phyloP scores from a whole-genome alignment of 2,329 filamentous ascomycete genomes.

The Epichloe bromicola region DNA sequence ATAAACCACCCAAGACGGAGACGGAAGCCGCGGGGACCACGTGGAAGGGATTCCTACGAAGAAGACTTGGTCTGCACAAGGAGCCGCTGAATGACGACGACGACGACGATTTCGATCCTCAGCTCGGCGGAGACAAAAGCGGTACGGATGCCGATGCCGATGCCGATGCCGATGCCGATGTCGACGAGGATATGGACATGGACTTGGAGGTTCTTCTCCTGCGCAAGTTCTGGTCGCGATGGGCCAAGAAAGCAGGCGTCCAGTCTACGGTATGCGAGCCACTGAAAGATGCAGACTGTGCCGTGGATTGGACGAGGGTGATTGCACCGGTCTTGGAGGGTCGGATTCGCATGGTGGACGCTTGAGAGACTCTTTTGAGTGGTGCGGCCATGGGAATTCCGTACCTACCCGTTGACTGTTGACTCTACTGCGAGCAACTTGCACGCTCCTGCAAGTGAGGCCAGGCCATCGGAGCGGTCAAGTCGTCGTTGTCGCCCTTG shows the following conservation, averaged over 20 bases:
- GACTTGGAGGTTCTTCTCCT: conserved; percentile 49
- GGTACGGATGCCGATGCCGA: conserved; percentile 10
- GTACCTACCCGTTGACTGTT: too few relatives aligned
- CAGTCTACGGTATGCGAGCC: conserved; percentile 38
- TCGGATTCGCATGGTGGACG: conserved; percentile 44
- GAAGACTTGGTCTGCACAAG: conserved; percentile 21
- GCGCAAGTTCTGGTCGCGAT: conserved; percentile 57
- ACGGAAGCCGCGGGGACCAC: conserved; percentile 12
- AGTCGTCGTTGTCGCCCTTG: conserved; percentile 5
- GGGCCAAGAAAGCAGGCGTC: conserved; percentile 57
- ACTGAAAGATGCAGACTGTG: conserved; percentile 44
- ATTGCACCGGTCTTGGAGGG: conserved; percentile 70
- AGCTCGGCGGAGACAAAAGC: conserved; percentile 13
- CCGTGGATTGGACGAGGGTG: conserved; percentile 65
- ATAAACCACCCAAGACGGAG: conserved; percentile 5
- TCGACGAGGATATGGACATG: conserved; percentile 24
- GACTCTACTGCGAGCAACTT: conserved; percentile 8
- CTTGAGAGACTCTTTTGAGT: too few relatives aligned
- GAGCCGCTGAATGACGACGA: conserved; percentile 23
- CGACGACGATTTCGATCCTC: conserved; percentile 21
- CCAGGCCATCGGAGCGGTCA: conserved; percentile 11
- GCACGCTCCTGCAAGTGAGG: conserved; percentile 12
- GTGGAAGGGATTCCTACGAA: conserved; percentile 25
- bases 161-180: conserved; percentile 4
- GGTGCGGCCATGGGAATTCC: too few relatives aligned